Base-by-base conservation (phyloP, 2,329 filamentous ascomycete genomes). In the Colletotrichum abscissum region DNA sequence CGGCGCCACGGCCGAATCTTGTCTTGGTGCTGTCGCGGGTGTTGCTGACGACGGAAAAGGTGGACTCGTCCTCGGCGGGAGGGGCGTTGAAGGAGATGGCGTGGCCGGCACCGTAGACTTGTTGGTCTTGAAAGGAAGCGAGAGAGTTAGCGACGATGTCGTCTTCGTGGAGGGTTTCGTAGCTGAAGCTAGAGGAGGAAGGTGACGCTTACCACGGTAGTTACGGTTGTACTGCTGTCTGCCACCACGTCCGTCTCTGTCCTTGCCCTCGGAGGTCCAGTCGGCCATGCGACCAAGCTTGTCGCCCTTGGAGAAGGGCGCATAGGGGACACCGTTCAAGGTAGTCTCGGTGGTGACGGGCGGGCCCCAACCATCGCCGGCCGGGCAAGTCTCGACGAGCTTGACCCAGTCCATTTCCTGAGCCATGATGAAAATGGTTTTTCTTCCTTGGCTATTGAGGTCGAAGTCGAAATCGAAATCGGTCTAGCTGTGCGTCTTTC, bases 271-370 rank as follows among this genome's bases (percentile, higher is more conserved):
- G 60, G 92, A 82, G 22, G 95, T 97, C 97, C 97, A 99, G 88
- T 99, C 97, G 74, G 97, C 97, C 95, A 99, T 98, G 83, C 97
- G 95, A 81, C 97, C 97, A 74, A 99, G 89, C 90, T 98, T 98
- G 88, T 99, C 97, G 82, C 95, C 95, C 86, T 99, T 99, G 78
- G 95, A 98, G 88, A 97, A 99, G 74, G 97, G 97, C 79, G 97
- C 97, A 84, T 98, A 99, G 52, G 97, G 97, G 63, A 98, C 95
- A 82, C 97, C 97, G 82, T 97, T 92, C 80, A 98, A 90, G 75
- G 94, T 98, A 76, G 94, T 97, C 83, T 98, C 94, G 79, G 87
- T 91, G 74, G 95, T 93, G 78, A 93, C 91, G 74, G 93, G 84
- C 67, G 96, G 96, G 74, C 97, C 97, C 97, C 97, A 99, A 84